These are phyloP conservation scores for Fusarium brevicatenulatum DNA, from an alignment of 2,329 filamentous ascomycete species.

Conservation along the genomic window DNA sequence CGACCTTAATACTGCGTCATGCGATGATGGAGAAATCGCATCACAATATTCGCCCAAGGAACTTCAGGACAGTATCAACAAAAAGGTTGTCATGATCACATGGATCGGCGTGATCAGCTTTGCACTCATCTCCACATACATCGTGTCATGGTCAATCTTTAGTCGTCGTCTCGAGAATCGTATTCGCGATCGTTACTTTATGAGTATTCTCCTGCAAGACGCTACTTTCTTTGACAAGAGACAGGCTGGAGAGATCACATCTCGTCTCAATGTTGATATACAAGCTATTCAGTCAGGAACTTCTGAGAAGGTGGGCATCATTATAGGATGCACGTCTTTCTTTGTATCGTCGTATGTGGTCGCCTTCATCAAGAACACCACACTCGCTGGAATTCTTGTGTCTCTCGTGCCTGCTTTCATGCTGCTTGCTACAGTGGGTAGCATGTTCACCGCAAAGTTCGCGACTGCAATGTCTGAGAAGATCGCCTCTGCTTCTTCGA, in stretches of 20 bases:
- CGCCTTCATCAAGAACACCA: conserved; percentile 71
- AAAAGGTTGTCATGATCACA: conserved; percentile 69
- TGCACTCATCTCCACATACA: conserved; percentile 70
- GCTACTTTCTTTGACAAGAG: conserved; percentile 72
- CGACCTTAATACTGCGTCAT: conserved; percentile 67
- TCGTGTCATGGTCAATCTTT: conserved; percentile 71
- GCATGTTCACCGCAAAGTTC: conserved; percentile 64
- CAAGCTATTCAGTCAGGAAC: conserved; percentile 74
- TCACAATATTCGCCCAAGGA: conserved; percentile 39
- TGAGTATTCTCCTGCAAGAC: conserved; percentile 68
- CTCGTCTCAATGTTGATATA: conserved; percentile 72
- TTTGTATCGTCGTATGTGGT: conserved; percentile 75
- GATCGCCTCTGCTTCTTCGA: conserved; percentile 67
- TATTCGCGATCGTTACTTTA: conserved; percentile 69
- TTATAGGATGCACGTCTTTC: conserved; percentile 70
- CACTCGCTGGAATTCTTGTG: conserved; percentile 71
- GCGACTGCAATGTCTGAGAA: conserved; percentile 60
- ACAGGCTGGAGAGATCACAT: conserved; percentile 70
- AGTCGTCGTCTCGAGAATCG: conserved; percentile 72
- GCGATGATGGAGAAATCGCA: conserved; percentile 48
- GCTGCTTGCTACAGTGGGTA: conserved; percentile 66
- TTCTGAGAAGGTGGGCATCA: conserved; percentile 76
- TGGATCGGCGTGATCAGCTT: conserved; percentile 73
- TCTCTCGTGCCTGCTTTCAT: conserved; percentile 72
- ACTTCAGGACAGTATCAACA: conserved; percentile 59